Evolutionary conservation across 495 filamentous ascomycete genomes (phyloP), one percentile per base, ranked within the genome.

Genomic region (Polyplosphaeria fusca): DNA sequence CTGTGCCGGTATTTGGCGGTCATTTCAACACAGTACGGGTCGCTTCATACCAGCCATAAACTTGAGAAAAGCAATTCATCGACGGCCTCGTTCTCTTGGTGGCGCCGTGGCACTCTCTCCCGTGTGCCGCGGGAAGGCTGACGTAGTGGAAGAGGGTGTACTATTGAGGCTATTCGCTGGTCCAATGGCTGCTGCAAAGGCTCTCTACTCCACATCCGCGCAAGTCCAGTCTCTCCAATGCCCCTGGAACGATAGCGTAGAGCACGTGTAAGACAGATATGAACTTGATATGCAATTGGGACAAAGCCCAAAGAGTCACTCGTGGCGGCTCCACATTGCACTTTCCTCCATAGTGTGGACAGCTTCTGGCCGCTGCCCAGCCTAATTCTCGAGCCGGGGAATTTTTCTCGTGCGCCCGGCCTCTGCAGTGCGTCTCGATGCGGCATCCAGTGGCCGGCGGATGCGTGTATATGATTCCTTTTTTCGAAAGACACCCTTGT

Each of bases 391-490:
- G n/a, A n/a, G n/a, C n/a, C n/a, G n/a, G n/a, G n/a, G n/a, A n/a
- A n/a, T n/a, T n/a, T n/a, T n/a, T n/a, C 2, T 39, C n/a, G 39
- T 18, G 13, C 5, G 16, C 16, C 39, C 5, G 39, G 28, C 7
- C 25, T 39, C 47, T 26, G 47, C 39, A 42, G 13, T 7, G 19
- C 7, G 13, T 7, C 9, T 42, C 39, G 16, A 20, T 18, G 19
- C 5, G 9, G 19, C 7, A 35, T 35, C 39, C 39, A 42, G 39
- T 42, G 13, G 39, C 39, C 19, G 7, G 5, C 39, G 19, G 7
- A 5, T 18, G 39, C 39, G 39, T 42, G 39, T 42, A 42, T 42
- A 5, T 42, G 7, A 42, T 42, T 42, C 13, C 39, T 42, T 42
- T 42, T 42, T 19, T 13, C 13, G 13, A 20, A 42, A 7, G 9